Evolutionary conservation across 108 stramenopile genomes (phyloP).

Genomic region (Tribonema minus): DNA sequence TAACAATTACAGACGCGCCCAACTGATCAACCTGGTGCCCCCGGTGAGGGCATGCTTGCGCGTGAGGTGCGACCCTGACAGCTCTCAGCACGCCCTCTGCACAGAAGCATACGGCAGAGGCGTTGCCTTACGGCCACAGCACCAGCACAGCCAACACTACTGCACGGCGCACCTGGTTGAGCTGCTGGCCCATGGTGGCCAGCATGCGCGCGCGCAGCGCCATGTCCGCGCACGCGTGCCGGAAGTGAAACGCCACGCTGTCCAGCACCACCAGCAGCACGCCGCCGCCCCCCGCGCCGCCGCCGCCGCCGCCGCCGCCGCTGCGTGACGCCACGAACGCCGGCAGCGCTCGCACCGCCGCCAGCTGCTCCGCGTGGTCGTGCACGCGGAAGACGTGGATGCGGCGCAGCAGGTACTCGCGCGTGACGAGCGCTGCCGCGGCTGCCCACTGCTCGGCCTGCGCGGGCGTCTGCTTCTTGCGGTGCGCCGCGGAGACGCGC

Average conservation of each 20-base stretch:
- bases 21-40: too few relatives aligned
- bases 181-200: slow-evolving; percentile 62
- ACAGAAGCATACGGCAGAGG: too few relatives aligned
- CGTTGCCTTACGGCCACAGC: too few relatives aligned
- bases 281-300: background rate
- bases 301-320: too few relatives aligned
- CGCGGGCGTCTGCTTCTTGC: background rate
- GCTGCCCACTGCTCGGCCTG: background rate
- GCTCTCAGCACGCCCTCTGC: too few relatives aligned
- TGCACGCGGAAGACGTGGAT: slow-evolving; percentile 89
- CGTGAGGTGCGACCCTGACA: too few relatives aligned
- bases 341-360: slow-evolving; percentile 62
- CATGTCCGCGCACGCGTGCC: slow-evolving; percentile 59
- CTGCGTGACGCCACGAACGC: slow-evolving; percentile 15
- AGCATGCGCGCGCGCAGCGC: slow-evolving; percentile 66
- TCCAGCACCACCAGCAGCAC: slow-evolving; percentile 79
- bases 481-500: slow-evolving; percentile 55
- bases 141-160: slow-evolving; percentile 9
- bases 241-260: slow-evolving; percentile 87
- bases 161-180: slow-evolving; percentile 53
- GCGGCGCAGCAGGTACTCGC: slow-evolving; percentile 64
- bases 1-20: too few relatives aligned
- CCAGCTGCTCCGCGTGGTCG: slow-evolving; percentile 72
- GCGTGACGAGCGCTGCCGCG: background rate
- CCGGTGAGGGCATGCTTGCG: too few relatives aligned